Evolutionary conservation across 768 basidiomycete genomes (phyloP).

Genomic region (Suillus brevipes): DNA sequence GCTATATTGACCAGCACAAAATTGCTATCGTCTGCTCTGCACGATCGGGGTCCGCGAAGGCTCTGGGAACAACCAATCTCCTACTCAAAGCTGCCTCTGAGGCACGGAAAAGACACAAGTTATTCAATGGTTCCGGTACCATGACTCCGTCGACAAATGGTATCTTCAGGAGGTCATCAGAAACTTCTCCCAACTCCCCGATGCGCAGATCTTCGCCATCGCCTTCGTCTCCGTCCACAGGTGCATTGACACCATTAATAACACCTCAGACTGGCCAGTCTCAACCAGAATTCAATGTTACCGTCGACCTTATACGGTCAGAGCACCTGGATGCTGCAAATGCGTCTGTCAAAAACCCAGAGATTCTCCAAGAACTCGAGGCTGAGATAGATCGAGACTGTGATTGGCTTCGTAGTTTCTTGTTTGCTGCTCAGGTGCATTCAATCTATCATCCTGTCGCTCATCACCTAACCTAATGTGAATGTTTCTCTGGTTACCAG

Average conservation of each 20-base stretch:
- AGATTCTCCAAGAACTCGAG: conserved; percentile 73
- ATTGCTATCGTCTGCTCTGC: conserved; percentile 96
- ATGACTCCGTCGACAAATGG: conserved; percentile 50
- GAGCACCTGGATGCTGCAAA: conserved; percentile 86
- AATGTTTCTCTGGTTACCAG: conserved; percentile 39
- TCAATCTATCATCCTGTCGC: neutral
- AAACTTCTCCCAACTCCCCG: conserved; percentile 35
- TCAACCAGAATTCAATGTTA: conserved; percentile 63
- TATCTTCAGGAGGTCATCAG: conserved; percentile 40
- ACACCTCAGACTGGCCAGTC: conserved; percentile 27
- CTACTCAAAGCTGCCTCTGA: conserved; percentile 86
- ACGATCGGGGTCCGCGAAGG: conserved; percentile 92
- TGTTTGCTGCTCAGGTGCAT: conserved; percentile 83
- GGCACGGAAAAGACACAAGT: conserved; percentile 55
- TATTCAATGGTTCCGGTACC: conserved; percentile 42
- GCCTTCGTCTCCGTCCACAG: conserved; percentile 23
- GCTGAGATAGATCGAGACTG: conserved; percentile 88
- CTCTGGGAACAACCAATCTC: conserved; percentile 92
- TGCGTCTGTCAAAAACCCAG: conserved; percentile 52
- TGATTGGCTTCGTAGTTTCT: conserved; percentile 80
- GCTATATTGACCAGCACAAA: conserved; percentile 74
- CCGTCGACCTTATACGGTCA: conserved; percentile 83
- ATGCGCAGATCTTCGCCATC: conserved; percentile 38
- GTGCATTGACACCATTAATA: conserved; percentile 36
- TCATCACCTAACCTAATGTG: neutral